Evolutionary conservation across 352 stramenopile species (phyloP).

Genomic region (Globisporangium camurandrum): DNA sequence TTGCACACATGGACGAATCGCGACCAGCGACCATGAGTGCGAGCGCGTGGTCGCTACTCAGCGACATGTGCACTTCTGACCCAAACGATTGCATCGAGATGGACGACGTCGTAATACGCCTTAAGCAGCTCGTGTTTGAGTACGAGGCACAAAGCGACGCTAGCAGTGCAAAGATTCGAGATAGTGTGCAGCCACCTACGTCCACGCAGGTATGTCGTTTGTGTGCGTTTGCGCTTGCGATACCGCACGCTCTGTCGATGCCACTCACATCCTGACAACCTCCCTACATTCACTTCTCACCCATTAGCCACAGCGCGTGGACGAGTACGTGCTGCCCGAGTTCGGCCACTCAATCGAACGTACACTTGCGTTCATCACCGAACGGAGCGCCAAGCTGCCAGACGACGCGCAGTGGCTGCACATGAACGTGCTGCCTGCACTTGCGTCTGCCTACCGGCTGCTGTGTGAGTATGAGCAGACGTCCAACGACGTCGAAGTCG

Average conservation of each 20-base stretch:
- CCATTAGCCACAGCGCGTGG: neutral
- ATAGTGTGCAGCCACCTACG: too few species aligned
- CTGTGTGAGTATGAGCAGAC: neutral
- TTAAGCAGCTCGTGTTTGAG: constrained; percentile 4
- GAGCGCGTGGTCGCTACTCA: constrained; percentile 5
- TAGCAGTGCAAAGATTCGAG: neutral
- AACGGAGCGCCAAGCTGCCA: neutral
- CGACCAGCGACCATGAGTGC: neutral
- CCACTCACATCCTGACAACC: too few species aligned
- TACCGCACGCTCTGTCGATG: too few species aligned
- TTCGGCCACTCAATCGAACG: neutral
- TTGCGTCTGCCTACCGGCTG: neutral
- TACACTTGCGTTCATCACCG: neutral
- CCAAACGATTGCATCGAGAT: constrained; percentile 10
- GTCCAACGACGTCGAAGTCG: neutral
- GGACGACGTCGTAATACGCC: constrained; percentile 4
- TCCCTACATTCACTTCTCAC: neutral
- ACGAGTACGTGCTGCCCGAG: neutral
- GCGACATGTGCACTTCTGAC: constrained; percentile 9
- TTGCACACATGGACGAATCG: too few species aligned
- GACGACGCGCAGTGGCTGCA: constrained; percentile 1
- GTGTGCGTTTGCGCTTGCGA: too few species aligned
- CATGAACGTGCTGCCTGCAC: neutral
- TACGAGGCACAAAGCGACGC: neutral
- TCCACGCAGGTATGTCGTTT: too few species aligned